phyloP scores from a whole-genome alignment of 768 basidiomycete genomes.

The Serendipita indica region DNA sequence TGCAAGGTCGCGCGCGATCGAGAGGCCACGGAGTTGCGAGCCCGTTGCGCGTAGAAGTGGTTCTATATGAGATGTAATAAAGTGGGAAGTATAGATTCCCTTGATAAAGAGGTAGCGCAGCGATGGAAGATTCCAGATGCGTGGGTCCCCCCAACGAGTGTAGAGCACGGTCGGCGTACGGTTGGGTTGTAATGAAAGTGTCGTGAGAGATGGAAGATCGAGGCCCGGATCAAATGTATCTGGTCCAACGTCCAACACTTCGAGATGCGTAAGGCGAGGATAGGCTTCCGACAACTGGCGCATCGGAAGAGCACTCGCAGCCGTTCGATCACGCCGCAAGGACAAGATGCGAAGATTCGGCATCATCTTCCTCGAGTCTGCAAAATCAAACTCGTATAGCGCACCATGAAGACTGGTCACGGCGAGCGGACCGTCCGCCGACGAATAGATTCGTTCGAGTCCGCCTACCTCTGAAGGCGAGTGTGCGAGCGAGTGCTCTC shows the following conservation, averaged over 20 bases:
- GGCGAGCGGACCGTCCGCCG: not conserved
- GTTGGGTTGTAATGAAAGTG: not conserved
- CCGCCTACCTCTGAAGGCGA: not conserved
- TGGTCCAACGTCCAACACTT: not conserved
- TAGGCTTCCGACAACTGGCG: not conserved
- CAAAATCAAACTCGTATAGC: not conserved
- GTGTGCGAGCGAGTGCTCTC: not conserved
- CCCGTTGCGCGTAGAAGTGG: not conserved
- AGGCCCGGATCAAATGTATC: not conserved
- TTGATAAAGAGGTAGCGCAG: not conserved
- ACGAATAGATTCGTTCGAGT: not conserved
- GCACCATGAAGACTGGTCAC: not conserved
- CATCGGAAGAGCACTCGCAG: not conserved
- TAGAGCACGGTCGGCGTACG: not conserved
- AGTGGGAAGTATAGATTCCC: not conserved
- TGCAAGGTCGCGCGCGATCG: not conserved
- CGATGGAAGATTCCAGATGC: not conserved
- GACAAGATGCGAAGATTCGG: not conserved
- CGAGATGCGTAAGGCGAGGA: not conserved
- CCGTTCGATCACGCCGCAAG: not conserved
- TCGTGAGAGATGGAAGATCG: not conserved
- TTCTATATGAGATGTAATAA: not conserved
- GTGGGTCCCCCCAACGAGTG: not conserved
- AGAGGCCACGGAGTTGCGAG: not conserved
- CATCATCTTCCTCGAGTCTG: not conserved